Conservation (phyloP, 352 stramenopile genomes). For the Globisporangium iwayamae region DNA sequence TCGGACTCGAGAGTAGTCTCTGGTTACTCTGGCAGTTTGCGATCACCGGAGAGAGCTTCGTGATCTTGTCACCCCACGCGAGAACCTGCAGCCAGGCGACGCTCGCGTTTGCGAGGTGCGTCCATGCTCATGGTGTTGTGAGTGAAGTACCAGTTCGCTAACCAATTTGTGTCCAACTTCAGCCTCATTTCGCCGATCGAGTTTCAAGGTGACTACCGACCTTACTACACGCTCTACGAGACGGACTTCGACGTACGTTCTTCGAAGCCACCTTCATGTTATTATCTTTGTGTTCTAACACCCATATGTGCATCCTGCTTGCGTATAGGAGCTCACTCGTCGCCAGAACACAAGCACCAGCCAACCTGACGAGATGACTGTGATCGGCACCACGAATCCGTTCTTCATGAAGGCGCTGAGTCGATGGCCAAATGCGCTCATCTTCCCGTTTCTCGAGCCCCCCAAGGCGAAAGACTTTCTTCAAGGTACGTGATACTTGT, state of each 20-base stretch:
- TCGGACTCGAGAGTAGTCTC: conserved; percentile 60
- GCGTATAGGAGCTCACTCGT: conserved; percentile 37
- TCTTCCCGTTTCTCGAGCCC: conserved; percentile 72
- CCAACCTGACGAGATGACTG: conserved; percentile 39
- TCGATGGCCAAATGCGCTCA: conserved; percentile 73
- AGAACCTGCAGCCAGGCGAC: conserved; percentile 79
- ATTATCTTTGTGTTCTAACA: background rate
- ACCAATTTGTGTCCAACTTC: background rate
- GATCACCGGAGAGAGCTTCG: conserved; percentile 77
- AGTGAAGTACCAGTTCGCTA: background rate
- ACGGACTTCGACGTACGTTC: conserved; percentile 70
- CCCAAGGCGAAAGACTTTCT: conserved; percentile 21
- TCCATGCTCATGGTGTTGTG: background rate
- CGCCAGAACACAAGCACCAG: conserved; percentile 57
- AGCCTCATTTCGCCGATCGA: conserved; percentile 79
- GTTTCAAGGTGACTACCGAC: conserved; percentile 79
- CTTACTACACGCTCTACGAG: conserved; percentile 88
- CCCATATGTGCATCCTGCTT: background rate
- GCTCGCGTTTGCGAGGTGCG: conserved; percentile 72
- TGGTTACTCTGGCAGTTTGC: conserved; percentile 86
- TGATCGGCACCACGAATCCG: conserved; percentile 83
- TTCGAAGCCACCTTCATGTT: background rate
- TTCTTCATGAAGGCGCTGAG: conserved; percentile 87
- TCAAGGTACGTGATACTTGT: background rate
- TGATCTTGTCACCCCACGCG: conserved; percentile 76